A percentile compares a stretch with the other conserved stretches of the same genome.
Evolutionary conservation across 495 filamentous ascomycete species (phyloP).

Genomic region (Tuber indicum): DNA sequence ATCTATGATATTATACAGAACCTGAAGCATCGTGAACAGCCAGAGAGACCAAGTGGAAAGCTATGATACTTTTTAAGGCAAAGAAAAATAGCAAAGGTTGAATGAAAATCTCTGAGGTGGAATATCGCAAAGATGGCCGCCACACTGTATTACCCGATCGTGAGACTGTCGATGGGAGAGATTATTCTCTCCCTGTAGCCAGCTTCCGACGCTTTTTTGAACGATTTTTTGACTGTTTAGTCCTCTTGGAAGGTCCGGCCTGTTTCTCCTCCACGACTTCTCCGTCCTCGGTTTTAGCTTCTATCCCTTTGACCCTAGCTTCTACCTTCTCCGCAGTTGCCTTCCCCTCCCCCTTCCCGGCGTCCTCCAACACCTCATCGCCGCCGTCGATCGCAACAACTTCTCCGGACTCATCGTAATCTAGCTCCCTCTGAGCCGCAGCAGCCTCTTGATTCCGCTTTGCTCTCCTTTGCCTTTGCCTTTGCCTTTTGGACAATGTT

Average conservation of each 20-base stretch:
- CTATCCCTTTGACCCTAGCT: conserved; percentile 20
- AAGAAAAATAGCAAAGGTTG: not conserved
- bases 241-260: not conserved
- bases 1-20: not conserved
- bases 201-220: not conserved
- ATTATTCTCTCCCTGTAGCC: not conserved
- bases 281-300: conserved; percentile 16
- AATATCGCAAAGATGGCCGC: not conserved
- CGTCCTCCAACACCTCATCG: conserved; percentile 16
- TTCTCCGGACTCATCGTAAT: conserved; percentile 10
- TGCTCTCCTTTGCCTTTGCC: conserved; percentile 24
- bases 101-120: not conserved
- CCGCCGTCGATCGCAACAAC: not conserved
- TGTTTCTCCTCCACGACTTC: conserved; percentile 37
- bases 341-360: conserved; percentile 42
- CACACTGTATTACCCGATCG: not conserved
- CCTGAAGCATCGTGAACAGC: not conserved
- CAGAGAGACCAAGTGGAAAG: not conserved
- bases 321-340: conserved; percentile 44
- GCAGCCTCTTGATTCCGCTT: conserved; percentile 20
- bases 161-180: not conserved
- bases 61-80: not conserved
- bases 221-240: not conserved
- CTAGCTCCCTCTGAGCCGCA: conserved; percentile 13
- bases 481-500: conserved; percentile 33